Percentiles rank a stretch among this genome's conserved stretches.
Evolutionary conservation across 371 early-diverging fungal genomes (phyloP).

Genomic region (Mortierella sp.): DNA sequence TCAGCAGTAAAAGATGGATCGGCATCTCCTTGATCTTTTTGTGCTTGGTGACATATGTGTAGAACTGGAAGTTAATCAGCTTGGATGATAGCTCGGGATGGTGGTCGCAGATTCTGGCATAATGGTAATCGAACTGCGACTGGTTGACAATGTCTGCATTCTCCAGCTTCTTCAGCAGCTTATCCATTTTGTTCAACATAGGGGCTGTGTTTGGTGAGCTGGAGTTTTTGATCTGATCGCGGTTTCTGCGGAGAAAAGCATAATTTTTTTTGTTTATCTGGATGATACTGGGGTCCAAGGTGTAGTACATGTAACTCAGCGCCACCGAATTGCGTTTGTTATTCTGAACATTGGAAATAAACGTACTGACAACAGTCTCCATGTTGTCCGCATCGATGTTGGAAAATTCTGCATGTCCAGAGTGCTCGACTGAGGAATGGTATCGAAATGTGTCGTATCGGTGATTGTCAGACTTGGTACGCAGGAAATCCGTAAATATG

Average conservation of each 20-base stretch:
- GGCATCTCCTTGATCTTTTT: slow-evolving; percentile 21
- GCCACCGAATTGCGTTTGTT: slow-evolving; percentile 5
- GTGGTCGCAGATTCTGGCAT: slow-evolving; percentile 19
- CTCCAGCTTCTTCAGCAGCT: slow-evolving; percentile 19
- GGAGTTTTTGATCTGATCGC: slow-evolving; percentile 8
- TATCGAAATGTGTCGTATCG: slow-evolving; percentile 11
- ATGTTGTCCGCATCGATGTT: slow-evolving; percentile 10
- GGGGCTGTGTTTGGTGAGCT: background rate
- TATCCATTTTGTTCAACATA: slow-evolving; percentile 13
- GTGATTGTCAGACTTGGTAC: slow-evolving; percentile 14
- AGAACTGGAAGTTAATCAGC: slow-evolving; percentile 22
- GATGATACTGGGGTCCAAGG: too few relatives aligned
- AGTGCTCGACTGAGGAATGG: slow-evolving; percentile 12
- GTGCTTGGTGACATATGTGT: slow-evolving; percentile 19
- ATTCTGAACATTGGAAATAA: slow-evolving; percentile 16
- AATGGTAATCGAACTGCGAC: slow-evolving; percentile 17
- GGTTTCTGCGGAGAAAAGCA: too few relatives aligned
- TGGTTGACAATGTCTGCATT: slow-evolving; percentile 18
- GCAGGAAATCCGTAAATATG: slow-evolving; percentile 14
- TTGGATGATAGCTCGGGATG: slow-evolving; percentile 13
- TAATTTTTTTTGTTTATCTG: too few relatives aligned
- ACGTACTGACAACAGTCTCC: slow-evolving; percentile 14
- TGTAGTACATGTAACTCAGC: background rate
- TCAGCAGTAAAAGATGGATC: slow-evolving; percentile 13
- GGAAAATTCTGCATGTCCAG: slow-evolving; percentile 16